phyloP scores from a whole-genome alignment of 1,284 basidiomycete genomes.

The Prillingera fragicola region DNA sequence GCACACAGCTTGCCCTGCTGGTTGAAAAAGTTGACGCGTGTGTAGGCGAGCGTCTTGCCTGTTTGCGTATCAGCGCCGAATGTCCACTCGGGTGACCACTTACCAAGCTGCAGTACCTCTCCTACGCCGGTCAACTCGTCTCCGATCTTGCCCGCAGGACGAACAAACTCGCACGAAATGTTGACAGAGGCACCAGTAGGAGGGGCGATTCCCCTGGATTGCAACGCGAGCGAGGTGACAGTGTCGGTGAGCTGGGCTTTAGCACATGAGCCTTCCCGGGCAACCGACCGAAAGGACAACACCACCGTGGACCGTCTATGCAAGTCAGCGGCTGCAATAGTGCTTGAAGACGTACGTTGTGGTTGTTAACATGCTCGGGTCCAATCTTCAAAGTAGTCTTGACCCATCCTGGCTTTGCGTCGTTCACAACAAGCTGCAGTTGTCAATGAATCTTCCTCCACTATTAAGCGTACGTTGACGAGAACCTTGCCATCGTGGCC shows the following conservation, averaged over 20 bases:
- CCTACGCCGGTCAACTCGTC: conserved; percentile 36
- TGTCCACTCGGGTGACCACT: conserved; percentile 9
- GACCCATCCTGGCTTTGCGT: conserved; percentile 37
- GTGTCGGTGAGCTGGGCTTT: conserved; percentile 41
- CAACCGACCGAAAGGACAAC: conserved; percentile 40
- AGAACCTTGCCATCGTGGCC: conserved; percentile 24
- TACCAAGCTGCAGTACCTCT: conserved; percentile 42
- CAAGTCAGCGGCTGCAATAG: conserved; percentile 5
- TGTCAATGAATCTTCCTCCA: background rate
- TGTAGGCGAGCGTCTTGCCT: conserved; percentile 40
- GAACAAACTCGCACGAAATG: conserved; percentile 45
- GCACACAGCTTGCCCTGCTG: conserved; percentile 41
- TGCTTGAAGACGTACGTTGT: conserved; percentile 29
- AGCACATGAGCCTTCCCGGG: background rate
- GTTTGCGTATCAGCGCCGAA: no score
- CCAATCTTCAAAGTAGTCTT: conserved; percentile 37
- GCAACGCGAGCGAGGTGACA: conserved; percentile 43
- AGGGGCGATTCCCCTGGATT: conserved; percentile 40
- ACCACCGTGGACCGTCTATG: conserved; percentile 48
- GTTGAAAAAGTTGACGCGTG: conserved; percentile 39
- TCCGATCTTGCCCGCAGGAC: conserved; percentile 39
- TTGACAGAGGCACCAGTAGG: conserved; percentile 46
- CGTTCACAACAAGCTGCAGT: conserved; percentile 25
- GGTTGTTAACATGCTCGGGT: conserved; percentile 45
- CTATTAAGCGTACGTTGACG: conserved; percentile 3